A percentile compares a stretch with the other conserved stretches of the same genome.
Evolutionary conservation across 2,329 filamentous ascomycete species (phyloP).

Genomic region (Pseudocercospora musae): DNA sequence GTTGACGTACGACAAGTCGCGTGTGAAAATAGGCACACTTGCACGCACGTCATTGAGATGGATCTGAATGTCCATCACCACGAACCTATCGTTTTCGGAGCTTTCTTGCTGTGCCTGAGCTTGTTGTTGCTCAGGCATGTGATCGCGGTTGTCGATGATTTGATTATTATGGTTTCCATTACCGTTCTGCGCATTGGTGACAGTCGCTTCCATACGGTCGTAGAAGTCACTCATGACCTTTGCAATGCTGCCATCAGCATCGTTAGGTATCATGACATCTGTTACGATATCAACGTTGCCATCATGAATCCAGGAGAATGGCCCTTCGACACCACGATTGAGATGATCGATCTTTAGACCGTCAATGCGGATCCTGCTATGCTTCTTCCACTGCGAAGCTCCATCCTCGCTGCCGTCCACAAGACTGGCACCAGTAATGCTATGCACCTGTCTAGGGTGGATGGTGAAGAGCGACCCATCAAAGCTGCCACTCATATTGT

Average conservation of each 20-base stretch:
- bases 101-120: not conserved
- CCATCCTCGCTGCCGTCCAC: slow-evolving; percentile 58
- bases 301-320: slow-evolving; percentile 97
- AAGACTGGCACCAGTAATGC: slow-evolving; percentile 64
- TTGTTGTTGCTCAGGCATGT: not conserved
- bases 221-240: slow-evolving; percentile 98
- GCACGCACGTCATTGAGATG: slow-evolving; percentile 94
- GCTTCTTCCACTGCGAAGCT: slow-evolving; percentile 84
- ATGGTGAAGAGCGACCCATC: slow-evolving; percentile 97
- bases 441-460: slow-evolving; percentile 86
- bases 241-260: slow-evolving; percentile 80
- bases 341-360: slow-evolving; percentile 92
- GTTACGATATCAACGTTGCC: slow-evolving; percentile 95
- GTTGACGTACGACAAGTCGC: slow-evolving; percentile 90
- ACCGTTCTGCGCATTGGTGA: slow-evolving; percentile 49
- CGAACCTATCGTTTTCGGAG: slow-evolving; percentile 67
- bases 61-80: slow-evolving; percentile 92
- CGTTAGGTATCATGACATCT: slow-evolving; percentile 89
- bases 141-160: slow-evolving; percentile 27
- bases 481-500: slow-evolving; percentile 91
- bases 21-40: slow-evolving; percentile 86
- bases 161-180: slow-evolving; percentile 16
- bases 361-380: slow-evolving; percentile 87
- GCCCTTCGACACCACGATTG: slow-evolving; percentile 86
- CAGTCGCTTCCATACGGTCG: slow-evolving; percentile 88